Evolutionary conservation across 2,329 filamentous ascomycete genomes (phyloP), one percentile per base, ranked within the genome.

Genomic region (Aschersonia sp.): DNA sequence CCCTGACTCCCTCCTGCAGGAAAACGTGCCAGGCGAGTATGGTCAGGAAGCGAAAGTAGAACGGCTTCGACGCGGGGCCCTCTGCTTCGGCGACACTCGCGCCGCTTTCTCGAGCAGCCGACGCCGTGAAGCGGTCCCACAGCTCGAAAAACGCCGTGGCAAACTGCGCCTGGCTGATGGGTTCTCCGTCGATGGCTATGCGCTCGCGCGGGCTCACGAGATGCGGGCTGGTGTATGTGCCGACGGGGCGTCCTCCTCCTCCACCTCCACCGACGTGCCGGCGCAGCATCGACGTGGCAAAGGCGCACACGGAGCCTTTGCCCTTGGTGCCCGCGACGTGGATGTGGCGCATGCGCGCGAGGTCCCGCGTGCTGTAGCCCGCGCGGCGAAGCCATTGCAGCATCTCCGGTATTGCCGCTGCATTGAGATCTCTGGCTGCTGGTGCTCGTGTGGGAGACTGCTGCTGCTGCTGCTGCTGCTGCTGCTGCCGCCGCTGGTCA

Each of bases 311-410:
- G 2, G 86, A 92, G 41, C 89, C 89, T 63, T 95, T 97, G 50
- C 90, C 90, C 63, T 95, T 97, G 5, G 89, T 95, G 10, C 90
- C 90, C 1, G 90, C 86, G 43, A 97, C 80, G 61, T 97, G 90
- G 51, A 97, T 79, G 54, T 72, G 73, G 12, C 64, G 65, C 46
- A 75, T 63, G 4, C 57, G 53, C 10, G 63, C 56, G 30, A 77
- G 66, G 53, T 70, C 67, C 0, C 56, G 47, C 1, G 63, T 62
- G 65, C 82, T 67, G 65, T 94, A 86, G 45, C 87, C 87, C 47
- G 86, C 80, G 51, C 83, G 83, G 43, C 66, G 69, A 53, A 86
- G 79, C 84, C 85, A 94, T 55, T 79, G 76, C 31, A 81, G 68
- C 76, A 92, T 90, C 62, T 95, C 87, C 0, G 86, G 84, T 45